These are phyloP conservation scores for Xylaria castorea DNA, from an alignment of 495 filamentous ascomycete species.

Conservation along the genomic window DNA sequence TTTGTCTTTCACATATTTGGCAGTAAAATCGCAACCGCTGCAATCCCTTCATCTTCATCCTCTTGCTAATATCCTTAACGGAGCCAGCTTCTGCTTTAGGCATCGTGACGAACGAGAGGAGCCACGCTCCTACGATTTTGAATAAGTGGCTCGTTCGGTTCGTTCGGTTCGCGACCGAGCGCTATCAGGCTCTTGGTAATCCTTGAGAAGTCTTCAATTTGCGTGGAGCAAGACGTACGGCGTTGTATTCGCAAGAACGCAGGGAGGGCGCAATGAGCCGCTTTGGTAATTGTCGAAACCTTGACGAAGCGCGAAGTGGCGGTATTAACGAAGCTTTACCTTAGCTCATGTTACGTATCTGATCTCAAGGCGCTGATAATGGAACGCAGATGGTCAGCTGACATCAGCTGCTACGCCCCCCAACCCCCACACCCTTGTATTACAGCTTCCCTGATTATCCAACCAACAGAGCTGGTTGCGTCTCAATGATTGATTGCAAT, in stretches of 20 bases:
- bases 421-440: too few species aligned
- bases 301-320: background rate
- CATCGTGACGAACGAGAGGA: conserved; percentile 66
- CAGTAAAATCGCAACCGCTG: conserved; percentile 88
- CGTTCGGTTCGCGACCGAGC: background rate
- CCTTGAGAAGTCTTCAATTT: background rate
- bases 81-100: conserved; percentile 88
- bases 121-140: background rate
- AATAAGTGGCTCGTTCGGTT: background rate
- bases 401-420: background rate
- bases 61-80: conserved; percentile 85
- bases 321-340: background rate
- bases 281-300: background rate
- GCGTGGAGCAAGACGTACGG: background rate
- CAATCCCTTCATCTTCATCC: conserved; percentile 87
- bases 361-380: background rate
- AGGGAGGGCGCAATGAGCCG: background rate
- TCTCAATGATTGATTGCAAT: too few species aligned
- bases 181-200: background rate
- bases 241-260: background rate
- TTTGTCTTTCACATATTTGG: conserved; percentile 68
- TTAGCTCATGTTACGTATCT: background rate
- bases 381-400: background rate
- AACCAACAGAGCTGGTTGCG: too few species aligned
- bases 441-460: too few species aligned